Conservation (phyloP, 768 basidiomycete genomes). For the Mycena albidolilacea region DNA sequence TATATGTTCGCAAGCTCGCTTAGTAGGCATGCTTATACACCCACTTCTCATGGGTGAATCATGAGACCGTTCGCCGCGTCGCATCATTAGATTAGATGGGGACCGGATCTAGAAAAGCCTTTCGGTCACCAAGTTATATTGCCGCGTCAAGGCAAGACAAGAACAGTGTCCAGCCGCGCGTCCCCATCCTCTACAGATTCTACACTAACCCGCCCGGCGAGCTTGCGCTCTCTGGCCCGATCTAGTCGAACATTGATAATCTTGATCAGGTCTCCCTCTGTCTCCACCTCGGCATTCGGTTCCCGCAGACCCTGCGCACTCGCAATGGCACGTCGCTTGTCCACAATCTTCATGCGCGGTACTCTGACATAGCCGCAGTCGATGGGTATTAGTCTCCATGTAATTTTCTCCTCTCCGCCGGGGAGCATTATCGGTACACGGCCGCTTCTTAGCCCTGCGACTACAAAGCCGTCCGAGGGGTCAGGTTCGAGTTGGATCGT, state of each 20-base stretch:
- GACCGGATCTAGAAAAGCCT: neutral
- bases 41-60: neutral
- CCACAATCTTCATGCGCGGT: slow-evolving; percentile 73
- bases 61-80: neutral
- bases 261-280: slow-evolving; percentile 63
- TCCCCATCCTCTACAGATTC: slow-evolving; percentile 35
- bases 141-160: slow-evolving; percentile 48
- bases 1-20: neutral
- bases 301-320: slow-evolving; percentile 44
- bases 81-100: neutral
- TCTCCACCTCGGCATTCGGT: slow-evolving; percentile 49
- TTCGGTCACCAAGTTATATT: neutral
- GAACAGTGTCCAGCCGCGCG: slow-evolving; percentile 47
- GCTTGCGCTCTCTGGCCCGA: slow-evolving; percentile 41
- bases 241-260: slow-evolving; percentile 69
- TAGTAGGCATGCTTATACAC: slow-evolving; percentile 23
- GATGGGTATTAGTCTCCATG: slow-evolving; percentile 80
- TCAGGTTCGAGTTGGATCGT: slow-evolving; percentile 82
- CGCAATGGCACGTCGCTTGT: slow-evolving; percentile 61
- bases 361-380: slow-evolving; percentile 79
- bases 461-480: slow-evolving; percentile 78
- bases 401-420: slow-evolving; percentile 73
- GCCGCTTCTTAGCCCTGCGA: slow-evolving; percentile 80
- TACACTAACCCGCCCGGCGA: slow-evolving; percentile 37
- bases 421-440: slow-evolving; percentile 83